A percentile compares a stretch with the other conserved stretches of the same genome.
phyloP scores from a whole-genome alignment of 2,329 filamentous ascomycete genomes.

The Ceratocystis eucalypticola region DNA sequence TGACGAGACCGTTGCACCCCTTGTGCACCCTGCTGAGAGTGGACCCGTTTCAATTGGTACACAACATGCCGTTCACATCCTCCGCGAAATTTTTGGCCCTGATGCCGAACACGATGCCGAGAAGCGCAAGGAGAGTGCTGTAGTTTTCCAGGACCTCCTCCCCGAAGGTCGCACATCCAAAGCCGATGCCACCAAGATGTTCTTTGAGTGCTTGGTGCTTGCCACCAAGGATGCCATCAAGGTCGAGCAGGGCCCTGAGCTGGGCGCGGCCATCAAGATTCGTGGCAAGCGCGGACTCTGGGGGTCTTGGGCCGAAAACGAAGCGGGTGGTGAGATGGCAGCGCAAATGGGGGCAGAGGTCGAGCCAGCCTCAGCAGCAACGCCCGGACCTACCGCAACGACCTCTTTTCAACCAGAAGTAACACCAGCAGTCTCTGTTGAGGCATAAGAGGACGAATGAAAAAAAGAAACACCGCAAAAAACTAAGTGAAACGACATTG shows the following conservation, averaged over 20 bases:
- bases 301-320: slow-evolving; percentile 85
- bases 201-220: slow-evolving; percentile 90
- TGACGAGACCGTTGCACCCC: slow-evolving; percentile 62
- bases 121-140: slow-evolving; percentile 60
- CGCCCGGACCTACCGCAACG: not conserved
- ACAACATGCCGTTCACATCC: slow-evolving; percentile 87
- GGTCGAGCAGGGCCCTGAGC: slow-evolving; percentile 67
- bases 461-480: not conserved
- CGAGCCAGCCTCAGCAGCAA: slow-evolving; percentile 1
- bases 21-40: slow-evolving; percentile 68
- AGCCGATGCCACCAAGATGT: slow-evolving; percentile 96
- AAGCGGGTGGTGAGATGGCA: slow-evolving; percentile 50
- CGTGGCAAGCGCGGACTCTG: slow-evolving; percentile 89
- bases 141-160: slow-evolving; percentile 82
- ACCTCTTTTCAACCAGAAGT: not conserved
- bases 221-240: slow-evolving; percentile 97
- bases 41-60: slow-evolving; percentile 83
- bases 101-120: slow-evolving; percentile 55
- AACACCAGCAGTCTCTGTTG: slow-evolving; percentile 18
- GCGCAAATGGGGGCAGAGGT: slow-evolving; percentile 34
- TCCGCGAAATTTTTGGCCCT: slow-evolving; percentile 73
- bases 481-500: slow-evolving; percentile 2
- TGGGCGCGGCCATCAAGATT: slow-evolving; percentile 71
- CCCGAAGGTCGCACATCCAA: slow-evolving; percentile 69
- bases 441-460: slow-evolving; percentile 14